These are phyloP conservation scores for Colletotrichum sp. DNA, from an alignment of 2,329 filamentous ascomycete species.

Conservation along the genomic window DNA sequence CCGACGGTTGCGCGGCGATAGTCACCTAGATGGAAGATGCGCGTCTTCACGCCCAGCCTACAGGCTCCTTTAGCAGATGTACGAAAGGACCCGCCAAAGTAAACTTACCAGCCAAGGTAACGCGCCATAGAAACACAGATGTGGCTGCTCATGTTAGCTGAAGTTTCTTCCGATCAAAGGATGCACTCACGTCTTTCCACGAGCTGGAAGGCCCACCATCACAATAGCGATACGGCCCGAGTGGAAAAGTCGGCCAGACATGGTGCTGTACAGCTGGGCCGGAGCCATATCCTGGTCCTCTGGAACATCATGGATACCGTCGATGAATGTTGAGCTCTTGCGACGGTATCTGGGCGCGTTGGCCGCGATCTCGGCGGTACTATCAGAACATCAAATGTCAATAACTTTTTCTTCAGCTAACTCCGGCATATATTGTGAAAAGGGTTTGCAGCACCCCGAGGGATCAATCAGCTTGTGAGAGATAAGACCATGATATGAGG, in stretches of 20 bases:
- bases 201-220: slow-evolving; percentile 91
- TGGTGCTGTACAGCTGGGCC: slow-evolving; percentile 96
- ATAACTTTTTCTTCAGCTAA: slow-evolving; percentile 24
- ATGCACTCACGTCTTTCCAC: slow-evolving; percentile 83
- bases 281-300: slow-evolving; percentile 85
- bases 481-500: neutral
- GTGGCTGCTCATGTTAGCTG: slow-evolving; percentile 59
- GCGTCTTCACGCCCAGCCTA: slow-evolving; percentile 95
- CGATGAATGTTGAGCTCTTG: slow-evolving; percentile 94
- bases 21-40: slow-evolving; percentile 96
- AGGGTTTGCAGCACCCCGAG: neutral
- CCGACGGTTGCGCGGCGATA: slow-evolving; percentile 93
- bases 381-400: slow-evolving; percentile 41
- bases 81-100: neutral
- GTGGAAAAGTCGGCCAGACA: slow-evolving; percentile 95
- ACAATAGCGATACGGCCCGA: slow-evolving; percentile 97
- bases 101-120: slow-evolving; percentile 82
- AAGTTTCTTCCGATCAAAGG: neutral
- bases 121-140: slow-evolving; percentile 94
- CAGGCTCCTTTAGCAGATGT: slow-evolving; percentile 19
- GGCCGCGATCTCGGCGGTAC: slow-evolving; percentile 89
- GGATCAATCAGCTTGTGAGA: neutral
- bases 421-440: slow-evolving; percentile 3
- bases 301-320: slow-evolving; percentile 93
- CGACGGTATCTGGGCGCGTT: slow-evolving; percentile 90